phyloP scores from a whole-genome alignment of 2,329 filamentous ascomycete genomes.

The Apiospora rasikravindrae region DNA sequence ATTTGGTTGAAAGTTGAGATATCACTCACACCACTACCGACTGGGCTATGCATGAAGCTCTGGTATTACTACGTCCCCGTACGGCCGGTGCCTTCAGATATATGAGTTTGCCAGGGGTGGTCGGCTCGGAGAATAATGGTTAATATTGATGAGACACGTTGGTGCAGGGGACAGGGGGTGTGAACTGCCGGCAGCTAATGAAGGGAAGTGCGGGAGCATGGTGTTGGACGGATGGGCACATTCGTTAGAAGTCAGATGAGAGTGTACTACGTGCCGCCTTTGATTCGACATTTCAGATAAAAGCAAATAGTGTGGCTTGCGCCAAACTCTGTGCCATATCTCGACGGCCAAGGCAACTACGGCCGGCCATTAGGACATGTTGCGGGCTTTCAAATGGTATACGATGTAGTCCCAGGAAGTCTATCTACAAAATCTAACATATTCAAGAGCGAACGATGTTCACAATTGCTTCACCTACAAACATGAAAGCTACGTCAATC shows the following conservation, averaged over 20 bases:
- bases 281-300: too few relatives aligned
- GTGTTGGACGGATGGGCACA: background rate
- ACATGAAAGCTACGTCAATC: background rate
- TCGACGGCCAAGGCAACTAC: too few relatives aligned
- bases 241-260: background rate
- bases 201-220: background rate
- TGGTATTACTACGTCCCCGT: background rate
- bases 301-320: too few relatives aligned
- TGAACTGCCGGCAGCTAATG: background rate
- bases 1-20: too few relatives aligned
- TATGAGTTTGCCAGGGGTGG: background rate
- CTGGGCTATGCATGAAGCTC: background rate
- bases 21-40: too few relatives aligned
- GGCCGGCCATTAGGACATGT: too few relatives aligned
- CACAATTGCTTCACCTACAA: background rate
- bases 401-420: background rate
- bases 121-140: conserved; percentile 1
- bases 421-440: background rate
- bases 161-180: background rate
- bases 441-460: background rate
- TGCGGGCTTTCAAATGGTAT: too few relatives aligned
- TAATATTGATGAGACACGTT: background rate
- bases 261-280: background rate
- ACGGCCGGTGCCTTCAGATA: background rate
- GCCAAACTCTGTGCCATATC: too few relatives aligned